Evolutionary conservation across 2,329 filamentous ascomycete species (phyloP), one percentile per base, ranked within the genome.

Genomic region (Emmonsiellopsis sp.): DNA sequence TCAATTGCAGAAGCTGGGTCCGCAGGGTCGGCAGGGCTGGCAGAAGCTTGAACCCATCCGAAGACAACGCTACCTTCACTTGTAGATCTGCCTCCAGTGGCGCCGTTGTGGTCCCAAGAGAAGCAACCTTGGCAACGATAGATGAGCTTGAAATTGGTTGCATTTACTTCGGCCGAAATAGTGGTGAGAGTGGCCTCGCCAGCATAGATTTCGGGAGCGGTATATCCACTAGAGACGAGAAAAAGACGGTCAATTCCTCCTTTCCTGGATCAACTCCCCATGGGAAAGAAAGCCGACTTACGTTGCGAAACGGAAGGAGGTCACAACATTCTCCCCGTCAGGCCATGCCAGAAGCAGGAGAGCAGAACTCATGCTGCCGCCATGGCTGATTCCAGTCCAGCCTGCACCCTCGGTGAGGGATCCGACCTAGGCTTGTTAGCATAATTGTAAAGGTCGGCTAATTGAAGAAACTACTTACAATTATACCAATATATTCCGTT

Each of bases 111-210:
- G 58, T 78, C 68, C 76, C 79, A 83, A 1, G 71, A 61, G 20
- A 81, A 70, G 64, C 80, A 83, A 58, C 75, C 74, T 58, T 82
- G 67, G 67, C 84, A 87, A 46, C 81, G 76, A 70, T 85, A 87
- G n/a, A 85, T 76, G 47, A 86, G 63, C 45, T 78, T 78, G 65
- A 80, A 87, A 58, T 79, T 71, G 30, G 78, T 81, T 13, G 74
- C 72, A 60, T 78, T 84, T 54, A 85, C 72, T 30, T 70, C 76
- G 11, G 78, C 77, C 11, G 77, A 79, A 56, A 86, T 79, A 58
- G 82, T 77, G 0, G 79, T 83, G 26, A 87, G 64, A 35, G 74
- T 81, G 7, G 84, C 82, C 57, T 81, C 73, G 52, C 85, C 85
- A 0, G 74, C 73, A 66, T 87, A 86, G 37, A 78, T 61, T 0